Conservation (phyloP, 2,329 filamentous ascomycete species). For the Hymenoscyphus scutula region DNA sequence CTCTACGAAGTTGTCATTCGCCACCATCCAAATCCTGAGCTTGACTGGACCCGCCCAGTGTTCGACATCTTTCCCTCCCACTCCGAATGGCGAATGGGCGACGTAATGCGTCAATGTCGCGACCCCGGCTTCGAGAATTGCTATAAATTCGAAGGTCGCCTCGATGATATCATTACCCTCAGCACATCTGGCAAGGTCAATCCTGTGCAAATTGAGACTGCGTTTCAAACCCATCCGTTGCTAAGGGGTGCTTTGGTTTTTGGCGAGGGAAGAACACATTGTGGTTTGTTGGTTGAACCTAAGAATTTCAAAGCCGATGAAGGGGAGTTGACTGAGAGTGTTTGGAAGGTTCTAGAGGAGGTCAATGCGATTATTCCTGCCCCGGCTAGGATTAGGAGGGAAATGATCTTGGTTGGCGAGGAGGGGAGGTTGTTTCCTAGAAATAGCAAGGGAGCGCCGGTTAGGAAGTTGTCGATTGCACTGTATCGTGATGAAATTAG, state of each 20-base stretch:
- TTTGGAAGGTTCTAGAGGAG: slow-evolving; percentile 23
- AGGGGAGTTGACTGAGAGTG: slow-evolving; percentile 13
- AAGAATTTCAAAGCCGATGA: slow-evolving; percentile 4
- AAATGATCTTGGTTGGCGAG: slow-evolving; percentile 19
- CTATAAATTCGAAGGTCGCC: slow-evolving; percentile 38
- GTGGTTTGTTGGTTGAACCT: slow-evolving; percentile 22
- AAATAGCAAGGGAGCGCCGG: slow-evolving; percentile 17
- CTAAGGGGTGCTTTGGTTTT: slow-evolving; percentile 38
- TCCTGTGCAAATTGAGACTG: slow-evolving; percentile 41
- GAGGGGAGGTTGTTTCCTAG: slow-evolving; percentile 19
- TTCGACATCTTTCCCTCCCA: slow-evolving; percentile 44
- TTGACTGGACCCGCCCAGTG: slow-evolving; percentile 33
- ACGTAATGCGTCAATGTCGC: slow-evolving; percentile 35
- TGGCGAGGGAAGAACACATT: slow-evolving; percentile 33
- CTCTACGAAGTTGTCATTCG: slow-evolving; percentile 39
- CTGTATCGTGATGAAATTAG: slow-evolving; percentile 17
- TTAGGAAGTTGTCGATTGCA: slow-evolving; percentile 11
- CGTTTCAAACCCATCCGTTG: slow-evolving; percentile 36
- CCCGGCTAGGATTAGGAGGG: slow-evolving; percentile 19
- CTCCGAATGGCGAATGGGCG: slow-evolving; percentile 44
- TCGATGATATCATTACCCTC: slow-evolving; percentile 46
- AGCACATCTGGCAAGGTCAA: slow-evolving; percentile 46
- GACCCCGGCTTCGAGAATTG: slow-evolving; percentile 25
- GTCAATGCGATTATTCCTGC: slow-evolving; percentile 22
- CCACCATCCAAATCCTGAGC: slow-evolving; percentile 27